Conservation (phyloP, 192 early-diverging fungal genomes). For the Umbelopsis sp. region DNA sequence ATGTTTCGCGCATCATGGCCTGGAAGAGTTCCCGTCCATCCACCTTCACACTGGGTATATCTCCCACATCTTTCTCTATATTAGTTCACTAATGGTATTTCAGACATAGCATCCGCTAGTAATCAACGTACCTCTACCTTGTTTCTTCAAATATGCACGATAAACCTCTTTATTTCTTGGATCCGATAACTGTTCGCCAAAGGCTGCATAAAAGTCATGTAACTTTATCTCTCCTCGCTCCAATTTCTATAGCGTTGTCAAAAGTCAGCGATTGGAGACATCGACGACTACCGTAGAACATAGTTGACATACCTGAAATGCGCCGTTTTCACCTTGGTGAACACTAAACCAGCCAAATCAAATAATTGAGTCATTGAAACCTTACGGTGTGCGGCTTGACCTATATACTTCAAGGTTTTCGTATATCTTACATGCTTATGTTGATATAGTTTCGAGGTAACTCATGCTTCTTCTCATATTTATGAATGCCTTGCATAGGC, state of each 20-base stretch:
- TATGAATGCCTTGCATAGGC: slow-evolving; percentile 76
- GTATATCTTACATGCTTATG: slow-evolving; percentile 63
- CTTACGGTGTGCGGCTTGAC: slow-evolving; percentile 1
- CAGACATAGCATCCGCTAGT: not conserved
- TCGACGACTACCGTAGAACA: not conserved
- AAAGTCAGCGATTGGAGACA: not conserved
- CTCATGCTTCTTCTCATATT: slow-evolving; percentile 63
- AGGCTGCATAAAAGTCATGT: slow-evolving; percentile 56
- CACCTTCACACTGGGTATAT: slow-evolving; percentile 39
- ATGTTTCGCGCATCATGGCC: slow-evolving; percentile 64
- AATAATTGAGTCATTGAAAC: not conserved
- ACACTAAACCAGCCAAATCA: slow-evolving; percentile 22
- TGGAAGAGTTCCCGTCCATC: slow-evolving; percentile 65
- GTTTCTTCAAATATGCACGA: slow-evolving; percentile 40
- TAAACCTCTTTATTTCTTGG: slow-evolving; percentile 52
- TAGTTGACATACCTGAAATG: slow-evolving; percentile 42
- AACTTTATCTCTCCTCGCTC: slow-evolving; percentile 67
- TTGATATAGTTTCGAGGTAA: slow-evolving; percentile 85
- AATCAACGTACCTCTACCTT: slow-evolving; percentile 24
- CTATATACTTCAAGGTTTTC: not conserved
- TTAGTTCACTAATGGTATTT: not conserved
- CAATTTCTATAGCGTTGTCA: slow-evolving; percentile 36
- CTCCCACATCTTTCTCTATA: not conserved
- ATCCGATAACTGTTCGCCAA: slow-evolving; percentile 63
- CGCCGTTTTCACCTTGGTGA: slow-evolving; percentile 43